Evolutionary conservation across 768 basidiomycete species (phyloP).

Genomic region (Pleurotus giganteus): DNA sequence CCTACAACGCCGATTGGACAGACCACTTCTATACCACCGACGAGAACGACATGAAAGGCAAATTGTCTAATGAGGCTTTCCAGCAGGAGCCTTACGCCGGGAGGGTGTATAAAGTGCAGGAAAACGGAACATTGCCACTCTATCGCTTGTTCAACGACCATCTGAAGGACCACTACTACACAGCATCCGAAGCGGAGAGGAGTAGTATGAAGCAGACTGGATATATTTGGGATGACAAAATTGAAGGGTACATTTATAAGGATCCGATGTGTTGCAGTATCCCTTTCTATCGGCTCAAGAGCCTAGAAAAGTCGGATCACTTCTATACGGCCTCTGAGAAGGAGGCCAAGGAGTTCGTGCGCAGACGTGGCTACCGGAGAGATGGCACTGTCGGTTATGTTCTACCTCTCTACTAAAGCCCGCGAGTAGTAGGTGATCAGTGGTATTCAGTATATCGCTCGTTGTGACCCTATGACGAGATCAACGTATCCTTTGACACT

Average conservation of each 20-base stretch:
- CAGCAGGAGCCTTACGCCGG: background rate
- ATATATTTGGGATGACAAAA: background rate
- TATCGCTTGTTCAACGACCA: background rate
- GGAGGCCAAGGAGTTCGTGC: background rate
- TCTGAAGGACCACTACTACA: background rate
- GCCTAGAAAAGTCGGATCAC: background rate
- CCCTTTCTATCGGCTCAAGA: background rate
- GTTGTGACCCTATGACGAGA: too few species aligned
- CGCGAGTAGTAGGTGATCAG: too few species aligned
- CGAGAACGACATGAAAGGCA: background rate
- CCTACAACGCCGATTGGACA: background rate
- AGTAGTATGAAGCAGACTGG: background rate
- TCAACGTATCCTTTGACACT: too few species aligned
- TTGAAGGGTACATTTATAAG: background rate
- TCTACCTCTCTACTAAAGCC: background rate
- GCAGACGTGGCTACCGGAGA: background rate
- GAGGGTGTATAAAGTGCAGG: conserved; percentile 2
- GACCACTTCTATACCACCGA: conserved; percentile 10
- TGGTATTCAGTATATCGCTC: too few species aligned
- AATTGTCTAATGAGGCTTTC: background rate
- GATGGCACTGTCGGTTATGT: background rate
- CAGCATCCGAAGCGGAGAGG: background rate
- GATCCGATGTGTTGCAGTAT: background rate
- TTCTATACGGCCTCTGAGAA: background rate
- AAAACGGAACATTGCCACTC: background rate